Evolutionary conservation across 2,329 filamentous ascomycete species (phyloP), one percentile per base, ranked within the genome.

Genomic region (Lachnellula hyalina): DNA sequence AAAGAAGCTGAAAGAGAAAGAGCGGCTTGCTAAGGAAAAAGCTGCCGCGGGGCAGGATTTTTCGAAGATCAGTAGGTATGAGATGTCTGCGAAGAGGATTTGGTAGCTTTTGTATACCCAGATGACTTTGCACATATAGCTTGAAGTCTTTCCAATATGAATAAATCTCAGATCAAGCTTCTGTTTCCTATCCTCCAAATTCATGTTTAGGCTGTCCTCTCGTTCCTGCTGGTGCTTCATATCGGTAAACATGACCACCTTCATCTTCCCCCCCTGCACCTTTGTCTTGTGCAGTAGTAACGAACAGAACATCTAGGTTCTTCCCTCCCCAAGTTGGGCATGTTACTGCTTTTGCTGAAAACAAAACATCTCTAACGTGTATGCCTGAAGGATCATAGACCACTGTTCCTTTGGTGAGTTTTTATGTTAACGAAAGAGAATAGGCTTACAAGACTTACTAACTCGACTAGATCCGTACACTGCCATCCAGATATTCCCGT

Each of bases 1-100:
- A 56, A 79, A 77, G 63, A 77, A 76, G 54, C 67, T 87, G 64
- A 77, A 77, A 58, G 83, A 85, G 56, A 83, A 84, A 60, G 84
- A 86, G 57, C 81, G 82, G 66, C 76, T 81, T 63, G 80, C 79
- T 6, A 82, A 81, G 58, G 82, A 83, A 60, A 84, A 80, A 61
- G 78, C 78, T 23, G 73, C 78, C 36, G 74, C 74, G 51, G 78
- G 78, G 53, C 79, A 82, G 51, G 83, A 82, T 69, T 83, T 83
- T 72, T 87, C 79, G 66, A 83, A 74, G 69, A 90, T 84, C 59
- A 83, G 79, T 63, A 80, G 94, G 65, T 99, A 96, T 74, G 90
- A 91, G 68, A 96, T 97, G 94, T 86, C 91, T 64, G 90, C 90
- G 0, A 97, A 96, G 79, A 81, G 94, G 69, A 99, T 99, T 65